phyloP scores from a whole-genome alignment of 441 rosid genomes.

The Capsella rubella region DNA sequence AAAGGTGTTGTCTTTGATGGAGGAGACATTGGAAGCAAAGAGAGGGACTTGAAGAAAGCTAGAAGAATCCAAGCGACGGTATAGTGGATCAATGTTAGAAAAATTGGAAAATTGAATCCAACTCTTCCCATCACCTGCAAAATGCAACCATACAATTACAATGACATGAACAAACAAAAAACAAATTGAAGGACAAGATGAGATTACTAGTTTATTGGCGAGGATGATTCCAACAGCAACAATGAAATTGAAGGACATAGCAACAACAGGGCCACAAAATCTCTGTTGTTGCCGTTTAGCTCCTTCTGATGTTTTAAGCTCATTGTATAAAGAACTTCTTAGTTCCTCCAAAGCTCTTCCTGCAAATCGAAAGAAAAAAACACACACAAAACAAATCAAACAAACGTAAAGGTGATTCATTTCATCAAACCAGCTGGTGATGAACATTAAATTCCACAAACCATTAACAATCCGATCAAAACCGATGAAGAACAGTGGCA shows the following conservation, averaged over 20 bases:
- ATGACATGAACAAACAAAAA: not conserved
- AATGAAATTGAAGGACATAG: slow-evolving; percentile 89
- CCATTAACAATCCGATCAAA: slow-evolving; percentile 1
- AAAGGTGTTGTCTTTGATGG: slow-evolving; percentile 84
- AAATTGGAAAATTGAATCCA: slow-evolving; percentile 87
- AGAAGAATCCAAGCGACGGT: slow-evolving; percentile 79
- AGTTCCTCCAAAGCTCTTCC: slow-evolving; percentile 88
- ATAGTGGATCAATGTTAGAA: slow-evolving; percentile 86
- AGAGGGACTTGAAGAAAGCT: slow-evolving; percentile 71
- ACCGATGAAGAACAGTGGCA: slow-evolving; percentile 19
- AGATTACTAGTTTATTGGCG: slow-evolving; percentile 71
- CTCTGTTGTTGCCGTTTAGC: slow-evolving; percentile 89
- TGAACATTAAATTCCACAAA: not conserved
- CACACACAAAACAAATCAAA: slow-evolving; percentile 7
- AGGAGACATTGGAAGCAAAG: slow-evolving; percentile 86
- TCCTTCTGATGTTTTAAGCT: slow-evolving; percentile 82
- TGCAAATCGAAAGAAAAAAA: slow-evolving; percentile 26
- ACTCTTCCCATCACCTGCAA: slow-evolving; percentile 82
- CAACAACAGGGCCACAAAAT: slow-evolving; percentile 77
- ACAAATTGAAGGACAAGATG: not conserved
- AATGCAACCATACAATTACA: slow-evolving; percentile 1
- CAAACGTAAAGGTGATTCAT: slow-evolving; percentile 10
- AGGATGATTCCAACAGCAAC: slow-evolving; percentile 88
- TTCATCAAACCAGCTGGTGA: slow-evolving; percentile 27
- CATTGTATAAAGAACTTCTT: slow-evolving; percentile 79